These are phyloP conservation scores for Dendrobium huoshanense DNA, from an alignment of 106 monocot genomes.

Conservation along the genomic window DNA sequence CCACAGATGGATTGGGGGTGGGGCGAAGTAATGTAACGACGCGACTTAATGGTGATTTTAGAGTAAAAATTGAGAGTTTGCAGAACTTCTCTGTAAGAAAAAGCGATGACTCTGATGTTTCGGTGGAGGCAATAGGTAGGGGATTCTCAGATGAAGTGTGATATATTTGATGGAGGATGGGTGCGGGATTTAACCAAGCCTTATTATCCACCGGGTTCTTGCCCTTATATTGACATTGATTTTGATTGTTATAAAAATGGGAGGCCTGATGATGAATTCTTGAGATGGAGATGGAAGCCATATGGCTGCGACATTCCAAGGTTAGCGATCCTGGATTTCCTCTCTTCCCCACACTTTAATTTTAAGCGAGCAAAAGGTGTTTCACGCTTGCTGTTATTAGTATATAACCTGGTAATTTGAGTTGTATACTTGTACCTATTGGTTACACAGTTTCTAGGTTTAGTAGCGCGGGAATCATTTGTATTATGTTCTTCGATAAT, in stretches of 20 bases:
- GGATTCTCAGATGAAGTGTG: slow-evolving; percentile 28
- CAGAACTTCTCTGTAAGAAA: slow-evolving; percentile 2
- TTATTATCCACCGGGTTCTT: slow-evolving; percentile 37
- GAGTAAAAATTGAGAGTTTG: neutral
- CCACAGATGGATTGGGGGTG: neutral
- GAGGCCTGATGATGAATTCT: slow-evolving; percentile 60
- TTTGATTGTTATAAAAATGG: slow-evolving; percentile 79
- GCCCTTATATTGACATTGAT: slow-evolving; percentile 25
- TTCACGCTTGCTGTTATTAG: neutral
- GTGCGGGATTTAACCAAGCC: slow-evolving; percentile 55
- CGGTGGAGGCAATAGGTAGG: neutral
- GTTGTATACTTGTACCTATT: neutral
- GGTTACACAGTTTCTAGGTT: neutral
- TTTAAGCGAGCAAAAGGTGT: neutral
- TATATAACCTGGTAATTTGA: neutral
- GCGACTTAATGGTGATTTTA: too few species aligned
- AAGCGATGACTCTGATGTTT: neutral
- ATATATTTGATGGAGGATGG: slow-evolving; percentile 77
- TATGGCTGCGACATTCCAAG: slow-evolving; percentile 65
- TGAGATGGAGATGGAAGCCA: slow-evolving; percentile 92
- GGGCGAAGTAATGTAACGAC: neutral
- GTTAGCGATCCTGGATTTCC: slow-evolving; percentile 15
- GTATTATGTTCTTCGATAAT: too few species aligned
- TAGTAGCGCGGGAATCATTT: too few species aligned
- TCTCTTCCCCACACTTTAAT: neutral